Conservation (phyloP, 2,329 filamentous ascomycete species). For the Diaporthe amygdali region DNA sequence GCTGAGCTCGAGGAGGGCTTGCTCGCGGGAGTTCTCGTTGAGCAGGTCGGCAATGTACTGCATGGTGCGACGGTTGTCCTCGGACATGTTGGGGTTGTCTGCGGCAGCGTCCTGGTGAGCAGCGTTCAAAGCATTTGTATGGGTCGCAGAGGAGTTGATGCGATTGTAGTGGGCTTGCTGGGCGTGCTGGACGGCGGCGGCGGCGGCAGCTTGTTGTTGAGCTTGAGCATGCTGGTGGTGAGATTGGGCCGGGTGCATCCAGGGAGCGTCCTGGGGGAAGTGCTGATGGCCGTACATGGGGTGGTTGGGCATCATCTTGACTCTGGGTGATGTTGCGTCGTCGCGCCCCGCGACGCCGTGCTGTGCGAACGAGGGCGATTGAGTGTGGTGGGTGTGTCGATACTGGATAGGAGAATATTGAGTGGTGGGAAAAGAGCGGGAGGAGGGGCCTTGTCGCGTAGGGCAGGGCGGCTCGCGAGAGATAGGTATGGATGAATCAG, state of each 20-base stretch:
- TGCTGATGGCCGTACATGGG: constrained; percentile 73
- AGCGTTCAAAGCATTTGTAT: constrained; percentile 48
- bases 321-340: constrained; percentile 3
- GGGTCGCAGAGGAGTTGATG: constrained; percentile 70
- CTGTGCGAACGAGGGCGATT: neutral
- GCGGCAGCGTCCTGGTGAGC: constrained; percentile 62
- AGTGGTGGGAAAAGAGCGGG: neutral
- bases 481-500: neutral
- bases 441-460: neutral
- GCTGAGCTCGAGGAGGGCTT: constrained; percentile 91
- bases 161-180: constrained; percentile 74
- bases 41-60: constrained; percentile 91
- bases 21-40: constrained; percentile 85
- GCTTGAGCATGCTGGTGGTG: constrained; percentile 62
- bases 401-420: neutral
- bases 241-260: constrained; percentile 69
- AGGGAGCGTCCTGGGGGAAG: constrained; percentile 67
- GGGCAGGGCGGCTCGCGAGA: neutral
- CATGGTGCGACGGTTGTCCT: constrained; percentile 93
- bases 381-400: neutral
- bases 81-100: constrained; percentile 70
- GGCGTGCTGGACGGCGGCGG: constrained; percentile 56
- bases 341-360: constrained; percentile 24
- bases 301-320: constrained; percentile 66
- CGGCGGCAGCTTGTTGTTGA: constrained; percentile 49